These are phyloP conservation scores for Yamadazyma nakazawae DNA, from an alignment of 805 yeast species.

Conservation along the genomic window DNA sequence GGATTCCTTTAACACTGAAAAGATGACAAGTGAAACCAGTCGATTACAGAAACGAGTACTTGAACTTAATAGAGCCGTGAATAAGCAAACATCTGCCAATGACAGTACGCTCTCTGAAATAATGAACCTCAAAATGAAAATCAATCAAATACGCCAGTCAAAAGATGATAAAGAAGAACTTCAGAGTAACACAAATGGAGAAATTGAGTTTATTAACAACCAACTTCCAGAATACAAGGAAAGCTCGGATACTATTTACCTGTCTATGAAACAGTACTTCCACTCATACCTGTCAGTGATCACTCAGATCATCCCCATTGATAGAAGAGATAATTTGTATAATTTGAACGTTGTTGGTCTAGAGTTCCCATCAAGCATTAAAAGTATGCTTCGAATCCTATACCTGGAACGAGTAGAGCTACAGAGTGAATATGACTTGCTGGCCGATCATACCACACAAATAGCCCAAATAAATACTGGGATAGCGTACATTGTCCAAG, in stretches of 20 bases:
- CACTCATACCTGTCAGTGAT: slow-evolving; percentile 16
- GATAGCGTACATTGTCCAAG: slow-evolving; percentile 26
- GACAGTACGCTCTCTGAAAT: slow-evolving; percentile 23
- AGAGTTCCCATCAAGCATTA: slow-evolving; percentile 32
- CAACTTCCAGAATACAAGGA: slow-evolving; percentile 29
- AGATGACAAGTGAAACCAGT: slow-evolving; percentile 5
- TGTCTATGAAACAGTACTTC: slow-evolving; percentile 20
- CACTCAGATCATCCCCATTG: slow-evolving; percentile 26
- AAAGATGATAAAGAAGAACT: slow-evolving; percentile 14
- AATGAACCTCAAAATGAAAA: slow-evolving; percentile 19
- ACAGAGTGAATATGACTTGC: slow-evolving; percentile 10
- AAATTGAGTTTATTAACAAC: slow-evolving; percentile 23
- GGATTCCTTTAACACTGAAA: slow-evolving; percentile 1
- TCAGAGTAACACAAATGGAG: slow-evolving; percentile 14
- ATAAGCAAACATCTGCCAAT: slow-evolving; percentile 21
- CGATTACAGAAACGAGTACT: slow-evolving; percentile 2
- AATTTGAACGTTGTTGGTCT: slow-evolving; percentile 30
- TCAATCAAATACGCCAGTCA: slow-evolving; percentile 17
- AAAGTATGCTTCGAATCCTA: slow-evolving; percentile 28
- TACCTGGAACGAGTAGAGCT: slow-evolving; percentile 17
- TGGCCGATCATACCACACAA: slow-evolving; percentile 8
- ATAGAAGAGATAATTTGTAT: slow-evolving; percentile 19
- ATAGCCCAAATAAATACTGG: slow-evolving; percentile 32
- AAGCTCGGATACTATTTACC: slow-evolving; percentile 11
- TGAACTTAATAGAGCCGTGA: slow-evolving; percentile 16